Evolutionary conservation across 1,284 basidiomycete genomes (phyloP), one percentile per base, ranked within the genome.

Genomic region (Cystobasidium sp.): DNA sequence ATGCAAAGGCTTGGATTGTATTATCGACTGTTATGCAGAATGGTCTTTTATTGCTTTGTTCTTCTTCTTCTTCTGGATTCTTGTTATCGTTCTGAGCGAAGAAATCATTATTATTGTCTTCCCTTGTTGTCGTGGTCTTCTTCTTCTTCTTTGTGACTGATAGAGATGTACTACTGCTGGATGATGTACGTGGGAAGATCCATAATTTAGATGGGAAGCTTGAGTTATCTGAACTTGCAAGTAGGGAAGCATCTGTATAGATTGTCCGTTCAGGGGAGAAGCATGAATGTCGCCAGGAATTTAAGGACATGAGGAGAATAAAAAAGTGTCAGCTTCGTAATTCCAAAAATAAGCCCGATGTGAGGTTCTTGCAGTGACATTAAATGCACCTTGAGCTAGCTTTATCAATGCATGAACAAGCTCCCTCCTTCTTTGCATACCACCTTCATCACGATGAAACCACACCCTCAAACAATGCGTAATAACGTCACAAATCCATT

Each of bases 381-480:
- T n/a, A n/a, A n/a, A n/a, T n/a, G n/a, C 44, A 73, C 70, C 63
- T 66, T 47, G 51, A 44, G 39, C 49, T 18, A 65, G 16, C 9
- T 47, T 66, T 4, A 55, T 20, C 22, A 73, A 43, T 24, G 24
- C 63, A 9, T 10, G 18, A 6, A 66, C 44, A 7, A 56, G n/a
- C 46, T 73, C 52, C 31, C 70, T 55, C 51, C 63, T 14, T 53
- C 47, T 65, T 6, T 41, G 20, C 31, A 73, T 12, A 43, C 70
- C 70, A 58, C 31, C 44, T 59, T 73, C 62, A 49, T 65, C 62
- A 24, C 20, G n/a, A 37, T 62, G 62, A 31, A 56, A 73, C 53
- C 65, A 73, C 3, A 46, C 20, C 18, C 9, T 65, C 41, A 44
- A 43, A 16, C 41, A 51, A 47, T 44, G 31, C 20, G n/a, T 44